Conservation (phyloP, 2,329 filamentous ascomycete genomes). For the Chrysoporthe deuterocubensis region DNA sequence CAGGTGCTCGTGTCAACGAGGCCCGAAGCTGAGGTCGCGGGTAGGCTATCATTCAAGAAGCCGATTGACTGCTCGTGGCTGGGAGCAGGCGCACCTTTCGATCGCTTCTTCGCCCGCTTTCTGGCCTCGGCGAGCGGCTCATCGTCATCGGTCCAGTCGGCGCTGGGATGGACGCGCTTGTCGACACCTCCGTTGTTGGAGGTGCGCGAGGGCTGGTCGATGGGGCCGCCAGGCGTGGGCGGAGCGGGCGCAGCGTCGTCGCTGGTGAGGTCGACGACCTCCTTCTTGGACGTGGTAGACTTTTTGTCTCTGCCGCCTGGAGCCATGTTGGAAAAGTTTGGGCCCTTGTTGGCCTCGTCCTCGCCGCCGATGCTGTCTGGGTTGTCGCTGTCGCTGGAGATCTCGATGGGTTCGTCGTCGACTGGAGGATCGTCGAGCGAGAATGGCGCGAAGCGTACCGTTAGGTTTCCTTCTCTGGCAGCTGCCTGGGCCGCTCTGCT, state of each 20-base stretch:
- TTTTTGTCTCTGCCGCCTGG: neutral
- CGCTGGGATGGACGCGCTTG: too few relatives aligned
- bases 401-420: neutral
- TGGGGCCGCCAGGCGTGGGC: too few relatives aligned
- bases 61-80: neutral
- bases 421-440: neutral
- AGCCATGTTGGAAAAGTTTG: neutral
- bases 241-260: neutral
- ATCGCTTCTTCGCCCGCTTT: too few relatives aligned
- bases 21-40: neutral
- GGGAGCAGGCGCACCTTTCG: neutral
- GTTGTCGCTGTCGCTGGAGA: neutral
- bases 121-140: too few relatives aligned
- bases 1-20: neutral
- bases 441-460: slow-evolving; percentile 6
- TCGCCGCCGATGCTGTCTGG: too few relatives aligned
- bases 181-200: too few relatives aligned
- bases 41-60: neutral
- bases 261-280: neutral
- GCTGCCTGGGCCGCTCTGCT: slow-evolving; percentile 1
- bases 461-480: neutral
- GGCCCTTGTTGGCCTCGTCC: neutral
- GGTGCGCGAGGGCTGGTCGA: too few relatives aligned
- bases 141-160: too few relatives aligned
- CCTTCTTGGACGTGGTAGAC: neutral